Base-by-base conservation (phyloP, 1,284 basidiomycete genomes). In the Leccinum pachyderme region DNA sequence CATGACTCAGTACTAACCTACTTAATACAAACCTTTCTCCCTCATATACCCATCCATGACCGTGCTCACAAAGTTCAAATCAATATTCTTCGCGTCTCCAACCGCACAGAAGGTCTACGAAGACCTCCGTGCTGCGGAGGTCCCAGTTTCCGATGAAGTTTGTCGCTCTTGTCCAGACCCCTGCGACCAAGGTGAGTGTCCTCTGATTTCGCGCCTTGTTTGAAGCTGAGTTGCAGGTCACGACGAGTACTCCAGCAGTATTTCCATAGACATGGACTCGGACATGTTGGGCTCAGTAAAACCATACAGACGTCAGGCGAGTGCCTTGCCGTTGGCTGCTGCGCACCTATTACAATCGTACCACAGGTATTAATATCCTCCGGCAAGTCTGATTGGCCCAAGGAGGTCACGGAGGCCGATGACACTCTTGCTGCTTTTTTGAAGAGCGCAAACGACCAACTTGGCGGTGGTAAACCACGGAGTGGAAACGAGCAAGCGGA, bases 341-440 rank as follows among this genome's bases (percentile, higher is more conserved):
- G 13, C 13, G 3, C 18, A 18, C 6, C 11, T 48, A 13, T 15
- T 29, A 32, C 45, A 43, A 31, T 15, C 18, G 32, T 48, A 43
- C 49, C 48, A 29, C 59, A 92, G 86, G 79, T 93, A 32, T 78
- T 95, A 29, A 91, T 97, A 53, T 94, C 92, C 1, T 95, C 93
- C 1, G 93, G 91, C 13, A 87, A 90, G 74, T 80, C 84, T 28
- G 91, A 96, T 72, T 96, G 93, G 94, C 81, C 83, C 37, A 78
- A 78, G 39, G 86, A 93, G 51, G 83, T 95, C 57, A 86, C 87
- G 11, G 80, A 84, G 54, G 85, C 80, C 24, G 72, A 78, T 37
- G 82, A 79, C 57, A 83, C 87, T 7, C 82, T 94, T 31, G 88
- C 92, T 12, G 76, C 83, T 28, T 76, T 83, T 61, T 72, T 95